These are phyloP conservation scores for Nothophoma quercina DNA, from an alignment of 2,329 filamentous ascomycete genomes.

Conservation along the genomic window DNA sequence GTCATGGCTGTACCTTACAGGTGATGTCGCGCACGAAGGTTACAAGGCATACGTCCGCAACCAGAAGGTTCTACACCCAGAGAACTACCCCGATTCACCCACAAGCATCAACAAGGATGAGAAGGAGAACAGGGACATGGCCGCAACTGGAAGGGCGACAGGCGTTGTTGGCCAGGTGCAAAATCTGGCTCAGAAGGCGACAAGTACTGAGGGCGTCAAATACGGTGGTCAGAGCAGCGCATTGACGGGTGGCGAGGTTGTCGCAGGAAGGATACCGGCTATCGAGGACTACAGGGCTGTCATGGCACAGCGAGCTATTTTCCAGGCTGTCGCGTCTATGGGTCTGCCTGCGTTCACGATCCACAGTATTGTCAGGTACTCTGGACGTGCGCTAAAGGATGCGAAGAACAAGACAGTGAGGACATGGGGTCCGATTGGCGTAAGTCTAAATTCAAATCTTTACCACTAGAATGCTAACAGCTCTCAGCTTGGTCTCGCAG, in stretches of 20 bases:
- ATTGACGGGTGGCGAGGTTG: conserved; percentile 32
- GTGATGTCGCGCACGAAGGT: conserved; percentile 90
- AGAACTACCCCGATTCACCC: conserved; percentile 49
- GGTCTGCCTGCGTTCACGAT: conserved; percentile 93
- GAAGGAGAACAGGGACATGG: conserved; percentile 51
- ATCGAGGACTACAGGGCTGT: conserved; percentile 91
- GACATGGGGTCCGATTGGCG: conserved; percentile 89
- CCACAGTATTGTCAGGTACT: conserved; percentile 90
- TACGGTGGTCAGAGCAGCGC: conserved; percentile 25
- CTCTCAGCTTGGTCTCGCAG: conserved; percentile 64
- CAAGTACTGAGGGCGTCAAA: conserved; percentile 32
- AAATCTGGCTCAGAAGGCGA: conserved; percentile 34
- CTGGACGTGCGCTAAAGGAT: conserved; percentile 83
- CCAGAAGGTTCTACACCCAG: conserved; percentile 75
- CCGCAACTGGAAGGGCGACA: conserved; percentile 24
- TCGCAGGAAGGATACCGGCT: conserved; percentile 65
- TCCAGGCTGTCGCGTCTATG: conserved; percentile 92
- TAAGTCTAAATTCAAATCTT: conserved; percentile 58
- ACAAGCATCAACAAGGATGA: conserved; percentile 18
- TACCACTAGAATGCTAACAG: conserved; percentile 7
- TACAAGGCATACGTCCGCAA: conserved; percentile 95
- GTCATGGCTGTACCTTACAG: conserved; percentile 90
- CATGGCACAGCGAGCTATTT: conserved; percentile 88
- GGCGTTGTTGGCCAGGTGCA: conserved; percentile 29
- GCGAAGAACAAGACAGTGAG: conserved; percentile 77